phyloP scores from a whole-genome alignment of 2,329 filamentous ascomycete genomes.

The Monilinia fructigena region DNA sequence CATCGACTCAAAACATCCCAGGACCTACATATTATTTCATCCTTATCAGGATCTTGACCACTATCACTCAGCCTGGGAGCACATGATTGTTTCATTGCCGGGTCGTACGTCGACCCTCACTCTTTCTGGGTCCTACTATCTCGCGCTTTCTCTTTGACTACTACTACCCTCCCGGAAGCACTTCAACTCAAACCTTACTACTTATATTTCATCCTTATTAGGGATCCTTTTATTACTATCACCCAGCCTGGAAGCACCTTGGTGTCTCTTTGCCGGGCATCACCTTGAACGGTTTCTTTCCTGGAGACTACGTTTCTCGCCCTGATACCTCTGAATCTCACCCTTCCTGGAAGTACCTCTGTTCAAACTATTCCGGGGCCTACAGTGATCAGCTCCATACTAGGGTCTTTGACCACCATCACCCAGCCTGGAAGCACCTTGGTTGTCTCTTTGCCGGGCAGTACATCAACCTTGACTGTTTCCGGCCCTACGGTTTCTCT shows the following conservation, averaged over 20 bases:
- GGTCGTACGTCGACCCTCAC: constrained; percentile 11
- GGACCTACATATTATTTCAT: constrained; percentile 24
- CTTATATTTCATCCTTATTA: constrained; percentile 24
- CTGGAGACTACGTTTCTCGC: too few relatives aligned
- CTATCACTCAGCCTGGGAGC: constrained; percentile 9
- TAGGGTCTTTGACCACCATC: constrained; percentile 24
- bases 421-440: constrained; percentile 20
- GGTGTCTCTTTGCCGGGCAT: neutral
- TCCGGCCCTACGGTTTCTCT: neutral
- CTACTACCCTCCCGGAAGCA: neutral
- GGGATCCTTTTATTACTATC: constrained; percentile 26
- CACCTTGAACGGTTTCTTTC: neutral
- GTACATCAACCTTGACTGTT: neutral
- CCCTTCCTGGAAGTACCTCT: neutral
- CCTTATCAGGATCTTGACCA: constrained; percentile 23
- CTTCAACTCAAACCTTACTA: constrained; percentile 3
- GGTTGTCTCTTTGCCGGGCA: constrained; percentile 1
- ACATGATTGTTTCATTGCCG: constrained; percentile 18
- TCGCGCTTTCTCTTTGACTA: constrained; percentile 13
- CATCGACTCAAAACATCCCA: constrained; percentile 14
- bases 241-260: constrained; percentile 20
- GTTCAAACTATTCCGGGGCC: neutral
- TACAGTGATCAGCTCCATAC: constrained; percentile 7
- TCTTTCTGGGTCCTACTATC: neutral
- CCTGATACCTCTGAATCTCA: too few relatives aligned